Evolutionary conservation across 192 early-diverging fungal genomes (phyloP).

Genomic region (Anaeromyces robustus): DNA sequence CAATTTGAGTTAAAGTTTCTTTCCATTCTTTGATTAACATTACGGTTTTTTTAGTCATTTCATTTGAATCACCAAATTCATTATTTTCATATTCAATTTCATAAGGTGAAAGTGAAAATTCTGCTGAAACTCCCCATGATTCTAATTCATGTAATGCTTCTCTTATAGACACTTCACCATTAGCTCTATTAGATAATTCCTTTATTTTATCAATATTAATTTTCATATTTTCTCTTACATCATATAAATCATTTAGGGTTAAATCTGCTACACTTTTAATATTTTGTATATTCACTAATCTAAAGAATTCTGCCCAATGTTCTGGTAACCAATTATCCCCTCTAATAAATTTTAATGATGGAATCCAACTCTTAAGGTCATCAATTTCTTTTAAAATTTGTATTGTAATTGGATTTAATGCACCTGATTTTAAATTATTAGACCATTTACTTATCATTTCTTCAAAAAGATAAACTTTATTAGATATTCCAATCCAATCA

Average conservation of each 20-base stretch:
- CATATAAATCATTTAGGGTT: constrained; percentile 23
- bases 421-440: constrained; percentile 5
- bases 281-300: constrained; percentile 17
- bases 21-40: constrained; percentile 41
- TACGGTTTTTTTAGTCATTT: constrained; percentile 20
- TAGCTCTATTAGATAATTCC: constrained; percentile 33
- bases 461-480: constrained; percentile 21
- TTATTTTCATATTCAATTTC: background rate
- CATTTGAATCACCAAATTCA: constrained; percentile 18
- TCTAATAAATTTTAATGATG: constrained; percentile 27
- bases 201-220: constrained; percentile 25
- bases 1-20: constrained; percentile 36
- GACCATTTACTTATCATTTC: constrained; percentile 23
- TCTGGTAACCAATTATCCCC: constrained; percentile 39
- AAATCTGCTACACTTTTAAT: constrained; percentile 22
- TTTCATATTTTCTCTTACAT: constrained; percentile 10
- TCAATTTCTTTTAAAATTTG: constrained; percentile 24
- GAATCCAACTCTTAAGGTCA: constrained; percentile 13
- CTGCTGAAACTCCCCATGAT: constrained; percentile 32
- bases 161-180: constrained; percentile 34
- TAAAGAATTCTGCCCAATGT: constrained; percentile 39
- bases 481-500: constrained; percentile 38
- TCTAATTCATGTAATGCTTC: constrained; percentile 41
- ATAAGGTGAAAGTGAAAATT: constrained; percentile 17
- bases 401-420: constrained; percentile 11